Conservation (phyloP, 495 filamentous ascomycete species). For the Penicillium goetzii region DNA sequence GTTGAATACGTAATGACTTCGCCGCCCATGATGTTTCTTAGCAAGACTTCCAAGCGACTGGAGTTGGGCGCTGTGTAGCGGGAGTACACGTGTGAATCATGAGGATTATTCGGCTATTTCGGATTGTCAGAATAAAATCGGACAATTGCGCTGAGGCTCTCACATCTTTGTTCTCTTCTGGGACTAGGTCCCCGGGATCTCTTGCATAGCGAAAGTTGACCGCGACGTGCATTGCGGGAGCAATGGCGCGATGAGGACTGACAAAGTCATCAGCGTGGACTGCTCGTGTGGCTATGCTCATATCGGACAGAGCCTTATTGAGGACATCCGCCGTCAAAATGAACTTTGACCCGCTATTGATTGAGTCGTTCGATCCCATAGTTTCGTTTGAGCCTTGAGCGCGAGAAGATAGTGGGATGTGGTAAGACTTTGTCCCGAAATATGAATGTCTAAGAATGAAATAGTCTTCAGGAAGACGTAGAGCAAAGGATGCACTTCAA, state of each 20-base stretch:
- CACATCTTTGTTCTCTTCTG: conserved; percentile 28
- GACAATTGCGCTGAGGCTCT: background rate
- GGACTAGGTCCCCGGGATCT: conserved; percentile 22
- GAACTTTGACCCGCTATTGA: conserved; percentile 15
- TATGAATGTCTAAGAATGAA: background rate
- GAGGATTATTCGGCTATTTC: conserved; percentile 30
- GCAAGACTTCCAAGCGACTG: conserved; percentile 76
- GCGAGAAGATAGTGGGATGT: background rate
- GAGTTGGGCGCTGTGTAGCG: conserved; percentile 72
- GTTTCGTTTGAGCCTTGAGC: background rate
- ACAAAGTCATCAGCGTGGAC: conserved; percentile 29
- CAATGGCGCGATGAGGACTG: conserved; percentile 25
- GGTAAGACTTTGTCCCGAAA: background rate
- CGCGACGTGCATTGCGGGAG: conserved; percentile 27
- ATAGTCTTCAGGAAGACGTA: background rate
- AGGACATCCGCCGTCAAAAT: conserved; percentile 21
- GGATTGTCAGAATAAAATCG: background rate
- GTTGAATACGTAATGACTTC: conserved; percentile 75
- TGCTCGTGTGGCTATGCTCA: conserved; percentile 25
- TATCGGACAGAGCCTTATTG: conserved; percentile 18
- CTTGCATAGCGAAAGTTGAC: conserved; percentile 29
- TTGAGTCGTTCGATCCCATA: conserved; percentile 15
- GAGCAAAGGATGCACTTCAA: background rate
- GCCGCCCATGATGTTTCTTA: conserved; percentile 69
- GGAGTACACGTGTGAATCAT: conserved; percentile 68